A percentile compares a stretch with the other conserved stretches of the same genome.
These are phyloP conservation scores for Colletotrichum tanaceti DNA, from an alignment of 2,329 filamentous ascomycete genomes.

Conservation along the genomic window DNA sequence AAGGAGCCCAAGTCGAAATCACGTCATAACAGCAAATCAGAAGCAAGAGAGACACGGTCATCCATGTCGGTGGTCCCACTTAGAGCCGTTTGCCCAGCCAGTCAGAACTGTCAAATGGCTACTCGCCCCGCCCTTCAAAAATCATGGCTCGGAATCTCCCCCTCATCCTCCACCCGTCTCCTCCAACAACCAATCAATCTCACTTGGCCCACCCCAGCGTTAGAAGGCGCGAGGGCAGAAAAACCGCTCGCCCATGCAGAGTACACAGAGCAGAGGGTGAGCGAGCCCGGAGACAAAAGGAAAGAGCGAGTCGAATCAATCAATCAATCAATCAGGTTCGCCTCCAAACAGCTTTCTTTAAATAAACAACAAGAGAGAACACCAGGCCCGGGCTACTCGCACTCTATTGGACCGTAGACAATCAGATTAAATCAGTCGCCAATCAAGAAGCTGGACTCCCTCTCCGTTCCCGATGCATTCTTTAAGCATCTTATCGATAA, in stretches of 20 bases:
- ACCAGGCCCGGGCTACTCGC: conserved; percentile 25
- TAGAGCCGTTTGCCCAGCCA: conserved; percentile 59
- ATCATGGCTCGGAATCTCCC: conserved; percentile 63
- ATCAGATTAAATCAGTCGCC: conserved; percentile 35
- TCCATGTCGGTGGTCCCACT: conserved; percentile 49
- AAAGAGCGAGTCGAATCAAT: conserved; percentile 41
- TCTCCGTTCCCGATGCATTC: conserved; percentile 38
- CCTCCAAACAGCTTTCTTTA: conserved; percentile 28
- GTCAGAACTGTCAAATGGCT: conserved; percentile 59
- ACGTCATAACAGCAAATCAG: conserved; percentile 43
- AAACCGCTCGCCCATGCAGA: conserved; percentile 23
- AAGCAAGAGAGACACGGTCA: conserved; percentile 19
- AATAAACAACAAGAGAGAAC: conserved; percentile 34
- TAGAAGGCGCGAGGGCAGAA: conserved; percentile 41
- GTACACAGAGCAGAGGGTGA: conserved; percentile 40
- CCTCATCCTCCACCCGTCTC: conserved; percentile 55
- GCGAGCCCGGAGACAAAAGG: conserved; percentile 9
- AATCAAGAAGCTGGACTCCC: conserved; percentile 31
- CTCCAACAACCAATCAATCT: conserved; percentile 63
- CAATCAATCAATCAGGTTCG: conserved; percentile 49
- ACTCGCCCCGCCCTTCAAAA: conserved; percentile 61
- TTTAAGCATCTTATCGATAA: conserved; percentile 32
- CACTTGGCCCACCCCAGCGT: conserved; percentile 52
- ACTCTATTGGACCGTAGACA: conserved; percentile 31
- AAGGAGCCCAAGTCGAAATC: conserved; percentile 19